Evolutionary conservation across 768 basidiomycete genomes (phyloP), one percentile per base, ranked within the genome.

Genomic region (Leccinum disarticulatum): DNA sequence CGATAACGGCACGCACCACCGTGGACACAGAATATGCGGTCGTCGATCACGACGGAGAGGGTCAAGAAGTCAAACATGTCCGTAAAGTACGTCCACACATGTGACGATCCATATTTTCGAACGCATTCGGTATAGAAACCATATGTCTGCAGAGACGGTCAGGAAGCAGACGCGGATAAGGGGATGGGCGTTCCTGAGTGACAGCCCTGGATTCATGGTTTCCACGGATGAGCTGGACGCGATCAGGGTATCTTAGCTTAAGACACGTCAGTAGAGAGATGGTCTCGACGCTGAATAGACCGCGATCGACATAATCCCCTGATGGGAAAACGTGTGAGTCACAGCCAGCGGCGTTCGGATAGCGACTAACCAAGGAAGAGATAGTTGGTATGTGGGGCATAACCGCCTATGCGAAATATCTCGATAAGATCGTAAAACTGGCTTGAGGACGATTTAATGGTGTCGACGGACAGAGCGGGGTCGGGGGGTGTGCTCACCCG

Each of bases 21-120:
- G 66, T 99, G 97, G 10, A 99, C 96, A 68, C 97, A 99, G 74
- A 99, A 98, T 82, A 99, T 98, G 69, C 88, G 88, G 79, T 99
- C 95, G 77, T 99, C 97, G 67, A 99, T 98, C 62, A 99, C 97
- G 58, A 96, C 95, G 35, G 93, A 95, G 58, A 99, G 80, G 11
- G 97, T 98, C 66, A 99, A 77, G 79, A 95, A 99, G 79, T 99
- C 97, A 75, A 99, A 99, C 96, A 99, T 97, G 77, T 99, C 97
- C 60, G 97, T 99, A 70, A 99, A 98, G 75, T 98, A 98, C 28
- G 93, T 95, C 97, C 97, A 99, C 35, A 98, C 96, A 67, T 91
- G 89, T 33, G 95, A 87, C 2, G 92, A 89, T 56, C 95, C 95
- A 68, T 99, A 99, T 77, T 99, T 99, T 46, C 95, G 84, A 22